phyloP scores from a whole-genome alignment of 331 rosid genomes.

The Telfairia occidentalis region DNA sequence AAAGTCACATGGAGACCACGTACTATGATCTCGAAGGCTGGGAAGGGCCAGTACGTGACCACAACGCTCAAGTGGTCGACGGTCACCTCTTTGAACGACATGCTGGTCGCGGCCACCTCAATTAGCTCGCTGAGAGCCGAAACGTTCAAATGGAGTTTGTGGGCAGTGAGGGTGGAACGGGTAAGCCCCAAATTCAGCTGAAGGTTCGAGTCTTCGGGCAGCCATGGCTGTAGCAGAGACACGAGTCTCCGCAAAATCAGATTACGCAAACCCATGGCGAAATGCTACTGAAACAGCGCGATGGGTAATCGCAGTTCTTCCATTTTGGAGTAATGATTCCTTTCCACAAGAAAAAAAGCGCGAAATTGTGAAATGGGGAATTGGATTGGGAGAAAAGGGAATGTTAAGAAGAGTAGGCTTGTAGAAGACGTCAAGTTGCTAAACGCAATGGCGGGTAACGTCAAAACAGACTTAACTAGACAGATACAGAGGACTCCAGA shows the following conservation, averaged over 20 bases:
- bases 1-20: conserved; percentile 42
- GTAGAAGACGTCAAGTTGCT: neutral
- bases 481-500: neutral
- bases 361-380: neutral
- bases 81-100: conserved; percentile 40
- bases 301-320: neutral
- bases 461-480: neutral
- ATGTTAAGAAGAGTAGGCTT: neutral
- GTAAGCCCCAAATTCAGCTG: conserved; percentile 47
- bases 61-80: conserved; percentile 39
- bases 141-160: conserved; percentile 43
- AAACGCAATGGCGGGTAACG: neutral
- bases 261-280: conserved; percentile 36
- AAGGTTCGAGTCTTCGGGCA: conserved; percentile 51
- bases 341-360: neutral
- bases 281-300: neutral
- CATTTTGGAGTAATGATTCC: neutral
- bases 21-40: conserved; percentile 50
- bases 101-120: conserved; percentile 28
- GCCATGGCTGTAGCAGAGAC: conserved; percentile 71
- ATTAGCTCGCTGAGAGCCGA: conserved; percentile 43
- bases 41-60: conserved; percentile 57
- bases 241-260: conserved; percentile 43
- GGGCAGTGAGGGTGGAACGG: conserved; percentile 34
- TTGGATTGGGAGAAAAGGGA: neutral